Evolutionary conservation across 169 alveolate genomes (phyloP).

Genomic region (Babesia caballi): DNA sequence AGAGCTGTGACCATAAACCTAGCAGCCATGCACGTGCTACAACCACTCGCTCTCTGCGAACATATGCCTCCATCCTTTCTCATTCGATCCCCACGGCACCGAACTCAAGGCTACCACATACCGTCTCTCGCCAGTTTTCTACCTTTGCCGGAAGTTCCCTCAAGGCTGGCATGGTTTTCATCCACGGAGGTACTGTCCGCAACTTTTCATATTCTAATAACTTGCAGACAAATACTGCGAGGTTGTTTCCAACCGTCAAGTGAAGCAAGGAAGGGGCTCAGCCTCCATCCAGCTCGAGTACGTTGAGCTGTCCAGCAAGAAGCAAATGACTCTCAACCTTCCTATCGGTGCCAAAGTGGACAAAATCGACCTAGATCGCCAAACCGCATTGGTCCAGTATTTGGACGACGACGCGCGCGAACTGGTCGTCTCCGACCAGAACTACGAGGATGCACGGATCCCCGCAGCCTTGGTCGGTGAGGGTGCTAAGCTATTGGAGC

Average conservation of each 20-base stretch:
- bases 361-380: slow-evolving; percentile 46
- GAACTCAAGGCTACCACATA: too few relatives aligned
- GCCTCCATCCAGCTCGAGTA: slow-evolving; percentile 61
- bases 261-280: slow-evolving; percentile 64
- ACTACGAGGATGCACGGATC: slow-evolving; percentile 44
- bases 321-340: slow-evolving; percentile 36
- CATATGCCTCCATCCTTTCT: too few relatives aligned
- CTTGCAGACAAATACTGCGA: slow-evolving; percentile 54
- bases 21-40: too few relatives aligned
- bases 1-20: too few relatives aligned
- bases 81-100: too few relatives aligned
- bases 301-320: slow-evolving; percentile 47
- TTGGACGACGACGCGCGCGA: slow-evolving; percentile 53
- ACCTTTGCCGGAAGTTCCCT: slow-evolving; percentile 51
- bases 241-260: slow-evolving; percentile 50
- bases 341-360: slow-evolving; percentile 64
- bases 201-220: not conserved
- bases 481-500: slow-evolving; percentile 23
- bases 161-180: slow-evolving; percentile 54
- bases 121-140: slow-evolving; percentile 31
- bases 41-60: too few relatives aligned
- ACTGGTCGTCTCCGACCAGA: slow-evolving; percentile 53
- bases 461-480: slow-evolving; percentile 32
- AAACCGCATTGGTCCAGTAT: slow-evolving; percentile 41
- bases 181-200: slow-evolving; percentile 42